Evolutionary conservation across 1,284 basidiomycete species (phyloP).

Genomic region (Fomitopsis palustris): DNA sequence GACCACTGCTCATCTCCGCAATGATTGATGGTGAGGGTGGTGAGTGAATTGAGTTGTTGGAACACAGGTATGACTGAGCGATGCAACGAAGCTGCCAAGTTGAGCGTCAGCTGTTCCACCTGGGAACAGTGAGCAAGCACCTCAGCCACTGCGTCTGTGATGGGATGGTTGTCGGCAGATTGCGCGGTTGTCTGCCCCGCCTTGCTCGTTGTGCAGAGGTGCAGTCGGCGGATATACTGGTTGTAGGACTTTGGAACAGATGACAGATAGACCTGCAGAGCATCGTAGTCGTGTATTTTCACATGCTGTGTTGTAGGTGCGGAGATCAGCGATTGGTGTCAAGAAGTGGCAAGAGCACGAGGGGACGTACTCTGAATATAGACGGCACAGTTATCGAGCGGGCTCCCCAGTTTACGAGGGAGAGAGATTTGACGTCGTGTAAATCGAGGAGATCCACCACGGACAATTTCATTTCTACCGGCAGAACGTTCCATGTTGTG

Average conservation of each 20-base stretch:
- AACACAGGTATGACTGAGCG: constrained; percentile 51
- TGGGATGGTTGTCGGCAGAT: constrained; percentile 6
- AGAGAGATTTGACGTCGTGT: constrained; percentile 37
- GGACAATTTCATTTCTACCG: constrained; percentile 60
- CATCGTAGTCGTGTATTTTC: constrained; percentile 40
- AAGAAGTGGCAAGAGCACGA: not conserved
- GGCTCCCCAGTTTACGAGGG: constrained; percentile 40
- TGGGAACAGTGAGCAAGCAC: constrained; percentile 48
- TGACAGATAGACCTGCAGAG: constrained; percentile 48
- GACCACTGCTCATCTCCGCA: constrained; percentile 45
- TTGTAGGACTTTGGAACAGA: constrained; percentile 55
- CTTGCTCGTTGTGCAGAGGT: constrained; percentile 32
- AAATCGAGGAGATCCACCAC: constrained; percentile 49
- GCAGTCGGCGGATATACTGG: constrained; percentile 51
- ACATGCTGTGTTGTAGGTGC: constrained; percentile 31
- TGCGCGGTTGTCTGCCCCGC: constrained; percentile 2
- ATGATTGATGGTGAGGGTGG: constrained; percentile 53
- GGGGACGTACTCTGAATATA: constrained; percentile 49
- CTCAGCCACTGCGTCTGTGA: constrained; percentile 44
- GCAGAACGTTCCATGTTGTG: constrained; percentile 50
- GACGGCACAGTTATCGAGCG: constrained; percentile 55
- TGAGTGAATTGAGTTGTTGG: constrained; percentile 39
- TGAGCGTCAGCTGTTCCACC: constrained; percentile 48
- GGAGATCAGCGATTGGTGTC: constrained; percentile 1
- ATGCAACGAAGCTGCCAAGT: constrained; percentile 50